Evolutionary conservation across 495 filamentous ascomycete genomes (phyloP).

Genomic region (Xylaria acuta): DNA sequence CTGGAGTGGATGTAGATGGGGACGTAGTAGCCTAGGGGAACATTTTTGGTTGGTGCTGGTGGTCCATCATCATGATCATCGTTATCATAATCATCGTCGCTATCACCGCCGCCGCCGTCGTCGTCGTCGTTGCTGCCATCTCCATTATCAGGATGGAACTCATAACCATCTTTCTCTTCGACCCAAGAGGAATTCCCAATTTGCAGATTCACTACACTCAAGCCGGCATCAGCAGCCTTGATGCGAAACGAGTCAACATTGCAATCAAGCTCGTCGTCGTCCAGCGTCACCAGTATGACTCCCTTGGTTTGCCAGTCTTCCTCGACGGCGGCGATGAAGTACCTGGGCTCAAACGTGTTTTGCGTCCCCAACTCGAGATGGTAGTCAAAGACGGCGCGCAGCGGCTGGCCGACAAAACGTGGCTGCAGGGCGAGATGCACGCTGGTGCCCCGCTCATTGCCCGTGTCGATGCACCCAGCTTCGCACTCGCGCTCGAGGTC

Average conservation of each 20-base stretch:
- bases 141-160: not conserved
- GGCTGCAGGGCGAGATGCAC: slow-evolving; percentile 9
- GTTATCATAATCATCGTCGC: not conserved
- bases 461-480: not conserved
- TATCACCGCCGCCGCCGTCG: too few species aligned
- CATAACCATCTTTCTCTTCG: slow-evolving; percentile 3
- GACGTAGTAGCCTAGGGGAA: slow-evolving; percentile 12
- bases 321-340: slow-evolving; percentile 7
- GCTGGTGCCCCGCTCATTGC: not conserved
- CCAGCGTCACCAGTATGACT: not conserved
- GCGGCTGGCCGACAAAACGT: slow-evolving; percentile 5
- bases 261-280: not conserved
- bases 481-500: slow-evolving; percentile 15
- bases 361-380: slow-evolving; percentile 10
- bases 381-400: slow-evolving; percentile 16
- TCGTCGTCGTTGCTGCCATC: not conserved
- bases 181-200: slow-evolving; percentile 1
- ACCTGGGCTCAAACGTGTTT: slow-evolving; percentile 1
- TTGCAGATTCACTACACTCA: slow-evolving; percentile 14
- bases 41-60: slow-evolving; percentile 9
- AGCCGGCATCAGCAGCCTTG: slow-evolving; percentile 10
- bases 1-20: slow-evolving; percentile 15
- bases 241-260: slow-evolving; percentile 4
- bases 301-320: not conserved
- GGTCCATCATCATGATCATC: slow-evolving; percentile 4